Evolutionary conservation across 352 stramenopile genomes (phyloP), one percentile per base, ranked within the genome.

Genomic region (Pythium dissimile): DNA sequence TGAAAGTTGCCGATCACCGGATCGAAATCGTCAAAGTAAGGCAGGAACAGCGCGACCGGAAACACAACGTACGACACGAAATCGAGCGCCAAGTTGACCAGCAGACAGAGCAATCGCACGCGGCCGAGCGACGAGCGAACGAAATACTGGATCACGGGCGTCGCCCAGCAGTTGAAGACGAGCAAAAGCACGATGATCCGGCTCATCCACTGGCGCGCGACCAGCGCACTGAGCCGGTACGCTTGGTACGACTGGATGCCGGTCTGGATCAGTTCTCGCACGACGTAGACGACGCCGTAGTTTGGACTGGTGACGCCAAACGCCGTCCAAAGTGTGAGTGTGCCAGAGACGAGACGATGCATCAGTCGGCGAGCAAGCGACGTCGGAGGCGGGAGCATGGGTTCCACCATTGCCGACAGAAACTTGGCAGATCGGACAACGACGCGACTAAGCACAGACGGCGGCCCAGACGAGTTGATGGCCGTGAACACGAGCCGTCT

Each of bases 121-220:
- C 9, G 23, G 9, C 24, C 34, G 3, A 46, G 11, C 12, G 15
- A 35, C 5, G 20, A 21, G 10, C 35, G 32, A n/a, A 21, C 2
- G 9, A 42, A 6, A 16, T 41, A 34, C 15, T 54, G 37, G 41
- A 65, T 43, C 13, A 69, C 30, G 2, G 55, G 56, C 11, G 44
- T 66, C 42, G 49, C 41, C 61, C 53, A 68, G 54, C 64, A 69
- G 44, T 72, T 69, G 27, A 57, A 15, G n/a, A 66, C 57, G 18
- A 70, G 49, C 11, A 62, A 26, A 2, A 44, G 21, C 3, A 56
- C 53, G 20, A 64, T 43, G 11, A 38, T 16, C 3, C 28, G 42
- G 34, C 64, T 68, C 54, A 68, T 68, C 61, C 54, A 68, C 24
- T 18, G 23, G 3, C 32, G 28, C 15, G 46, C 38, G 15, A 64